Conservation (phyloP, 176 grass and related monocot species). For the Saccharum officinarum region DNA sequence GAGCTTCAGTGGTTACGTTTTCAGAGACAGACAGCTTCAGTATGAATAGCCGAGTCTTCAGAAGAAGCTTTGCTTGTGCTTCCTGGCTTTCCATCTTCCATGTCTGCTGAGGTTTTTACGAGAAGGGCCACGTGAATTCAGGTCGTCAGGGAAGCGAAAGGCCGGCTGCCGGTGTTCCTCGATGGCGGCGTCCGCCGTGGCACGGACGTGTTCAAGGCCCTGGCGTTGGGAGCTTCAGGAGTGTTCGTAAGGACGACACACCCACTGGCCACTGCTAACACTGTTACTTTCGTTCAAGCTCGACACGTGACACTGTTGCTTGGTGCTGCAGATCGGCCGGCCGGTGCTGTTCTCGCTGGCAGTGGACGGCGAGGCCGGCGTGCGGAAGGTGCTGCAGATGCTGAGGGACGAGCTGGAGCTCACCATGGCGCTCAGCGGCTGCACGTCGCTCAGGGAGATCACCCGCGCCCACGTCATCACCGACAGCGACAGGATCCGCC, state of each 20-base stretch:
- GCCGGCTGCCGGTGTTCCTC: conserved; percentile 76
- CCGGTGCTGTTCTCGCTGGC: conserved; percentile 72
- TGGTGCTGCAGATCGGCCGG: conserved; percentile 57
- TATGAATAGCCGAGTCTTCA: not conserved
- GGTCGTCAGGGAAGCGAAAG: conserved; percentile 81
- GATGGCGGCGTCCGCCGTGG: conserved; percentile 89
- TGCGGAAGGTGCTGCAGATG: conserved; percentile 69
- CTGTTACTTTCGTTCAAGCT: not conserved
- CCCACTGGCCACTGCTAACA: not conserved
- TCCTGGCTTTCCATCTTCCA: not conserved
- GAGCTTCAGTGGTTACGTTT: not conserved
- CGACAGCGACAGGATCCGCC: conserved; percentile 36
- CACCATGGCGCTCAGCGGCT: conserved; percentile 78
- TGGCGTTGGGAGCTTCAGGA: conserved; percentile 83
- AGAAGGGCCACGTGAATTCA: conserved; percentile 1
- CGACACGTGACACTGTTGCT: no score
- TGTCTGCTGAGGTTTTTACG: not conserved
- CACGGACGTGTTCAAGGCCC: conserved; percentile 93
- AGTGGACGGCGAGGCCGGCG: conserved; percentile 72
- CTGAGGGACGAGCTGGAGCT: conserved; percentile 80
- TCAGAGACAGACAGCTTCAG: not conserved
- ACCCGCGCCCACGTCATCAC: conserved; percentile 56
- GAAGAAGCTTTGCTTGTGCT: not conserved
- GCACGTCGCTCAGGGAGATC: conserved; percentile 63
- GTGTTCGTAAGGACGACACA: conserved; percentile 62